Conservation (phyloP, 2,329 filamentous ascomycete genomes). For the Ceratocystis ficicola region DNA sequence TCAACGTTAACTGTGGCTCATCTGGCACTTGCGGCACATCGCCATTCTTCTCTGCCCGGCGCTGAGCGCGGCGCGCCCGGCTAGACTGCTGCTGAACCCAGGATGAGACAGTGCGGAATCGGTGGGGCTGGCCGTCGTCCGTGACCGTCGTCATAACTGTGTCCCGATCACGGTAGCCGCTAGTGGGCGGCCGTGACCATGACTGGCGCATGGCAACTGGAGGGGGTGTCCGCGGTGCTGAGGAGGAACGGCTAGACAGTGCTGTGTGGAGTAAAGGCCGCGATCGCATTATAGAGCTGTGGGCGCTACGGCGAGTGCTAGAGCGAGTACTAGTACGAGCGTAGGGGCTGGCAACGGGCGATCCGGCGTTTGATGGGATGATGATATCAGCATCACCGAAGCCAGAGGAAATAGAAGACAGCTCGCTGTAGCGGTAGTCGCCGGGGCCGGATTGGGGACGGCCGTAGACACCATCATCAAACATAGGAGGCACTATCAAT, state of each 20-base stretch:
- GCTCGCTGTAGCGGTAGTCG: conserved; percentile 24
- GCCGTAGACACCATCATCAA: neutral
- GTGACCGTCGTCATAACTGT: conserved; percentile 43
- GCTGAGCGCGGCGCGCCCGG: conserved; percentile 38
- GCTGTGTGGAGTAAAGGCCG: neutral
- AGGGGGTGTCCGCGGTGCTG: conserved; percentile 8
- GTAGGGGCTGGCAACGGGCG: conserved; percentile 23
- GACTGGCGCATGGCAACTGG: conserved; percentile 16
- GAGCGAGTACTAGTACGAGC: conserved; percentile 18
- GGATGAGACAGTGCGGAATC: conserved; percentile 47
- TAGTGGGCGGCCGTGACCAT: conserved; percentile 21
- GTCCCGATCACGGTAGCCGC: conserved; percentile 31
- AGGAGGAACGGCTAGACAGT: neutral
- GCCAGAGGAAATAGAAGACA: conserved; percentile 52
- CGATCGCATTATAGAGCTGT: conserved; percentile 1
- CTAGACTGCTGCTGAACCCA: conserved; percentile 55
- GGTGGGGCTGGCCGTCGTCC: conserved; percentile 39
- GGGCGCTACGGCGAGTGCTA: conserved; percentile 13
- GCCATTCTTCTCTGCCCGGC: conserved; percentile 29
- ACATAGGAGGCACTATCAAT: neutral
- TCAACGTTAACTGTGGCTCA: conserved; percentile 38
- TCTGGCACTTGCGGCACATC: conserved; percentile 32
- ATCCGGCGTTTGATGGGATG: conserved; percentile 29
- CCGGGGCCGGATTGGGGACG: conserved; percentile 6
- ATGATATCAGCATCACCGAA: conserved; percentile 52